Evolutionary conservation across 805 yeast genomes (phyloP).

Genomic region (Isabelozyma gotoi): DNA sequence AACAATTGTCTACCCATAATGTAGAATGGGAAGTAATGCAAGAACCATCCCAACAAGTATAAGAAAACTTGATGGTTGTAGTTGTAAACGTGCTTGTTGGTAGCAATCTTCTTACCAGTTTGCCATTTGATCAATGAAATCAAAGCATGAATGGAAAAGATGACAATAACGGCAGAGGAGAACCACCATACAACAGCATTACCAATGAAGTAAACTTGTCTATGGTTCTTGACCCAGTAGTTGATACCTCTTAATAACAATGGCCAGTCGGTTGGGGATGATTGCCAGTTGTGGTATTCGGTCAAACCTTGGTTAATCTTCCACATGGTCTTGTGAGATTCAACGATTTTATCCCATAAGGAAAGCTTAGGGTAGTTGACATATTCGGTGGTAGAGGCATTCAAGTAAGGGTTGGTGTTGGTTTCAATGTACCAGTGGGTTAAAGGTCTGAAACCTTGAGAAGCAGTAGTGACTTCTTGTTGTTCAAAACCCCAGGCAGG

Average conservation of each 20-base stretch:
- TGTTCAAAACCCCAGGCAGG: slow-evolving; percentile 86
- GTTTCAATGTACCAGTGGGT: slow-evolving; percentile 75
- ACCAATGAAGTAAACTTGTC: slow-evolving; percentile 71
- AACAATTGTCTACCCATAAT: slow-evolving; percentile 92
- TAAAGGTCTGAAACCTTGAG: slow-evolving; percentile 60
- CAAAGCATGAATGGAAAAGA: slow-evolving; percentile 49
- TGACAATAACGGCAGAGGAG: slow-evolving; percentile 50
- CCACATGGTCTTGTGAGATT: slow-evolving; percentile 77
- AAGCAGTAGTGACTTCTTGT: slow-evolving; percentile 81
- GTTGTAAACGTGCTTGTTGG: slow-evolving; percentile 56
- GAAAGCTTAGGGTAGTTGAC: slow-evolving; percentile 51
- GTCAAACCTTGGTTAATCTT: slow-evolving; percentile 67
- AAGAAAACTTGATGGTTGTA: slow-evolving; percentile 63
- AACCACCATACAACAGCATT: slow-evolving; percentile 83
- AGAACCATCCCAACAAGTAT: slow-evolving; percentile 66
- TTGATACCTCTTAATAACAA: slow-evolving; percentile 73
- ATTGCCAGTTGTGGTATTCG: slow-evolving; percentile 69
- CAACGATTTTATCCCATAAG: slow-evolving; percentile 60
- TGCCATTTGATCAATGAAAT: slow-evolving; percentile 63
- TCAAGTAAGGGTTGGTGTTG: slow-evolving; percentile 54
- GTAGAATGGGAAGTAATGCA: slow-evolving; percentile 74
- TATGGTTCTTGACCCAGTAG: slow-evolving; percentile 66
- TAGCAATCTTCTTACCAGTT: slow-evolving; percentile 41
- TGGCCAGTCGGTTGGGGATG: slow-evolving; percentile 76
- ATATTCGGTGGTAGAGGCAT: slow-evolving; percentile 17